Conservation (phyloP, 2,329 filamentous ascomycete genomes). For the Zymoseptoria brevis region DNA sequence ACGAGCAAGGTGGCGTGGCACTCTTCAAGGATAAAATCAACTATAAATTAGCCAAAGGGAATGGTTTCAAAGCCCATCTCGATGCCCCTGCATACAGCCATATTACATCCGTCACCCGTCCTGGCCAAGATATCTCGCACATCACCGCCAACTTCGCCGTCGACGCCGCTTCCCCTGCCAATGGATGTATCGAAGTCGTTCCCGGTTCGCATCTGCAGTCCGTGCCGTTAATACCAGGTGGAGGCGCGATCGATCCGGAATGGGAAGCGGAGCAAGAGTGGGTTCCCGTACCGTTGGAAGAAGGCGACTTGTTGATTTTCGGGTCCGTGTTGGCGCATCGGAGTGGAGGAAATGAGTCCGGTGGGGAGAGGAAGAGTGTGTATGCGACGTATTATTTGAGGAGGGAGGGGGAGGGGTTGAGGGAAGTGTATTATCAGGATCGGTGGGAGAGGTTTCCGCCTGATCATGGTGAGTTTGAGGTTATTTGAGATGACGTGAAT, state of each 20-base stretch:
- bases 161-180: slow-evolving; percentile 30
- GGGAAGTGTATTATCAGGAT: slow-evolving; percentile 37
- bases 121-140: slow-evolving; percentile 32
- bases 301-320: slow-evolving; percentile 34
- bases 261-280: slow-evolving; percentile 33
- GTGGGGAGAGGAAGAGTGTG: slow-evolving; percentile 31
- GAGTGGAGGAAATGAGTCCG: slow-evolving; percentile 31
- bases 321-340: slow-evolving; percentile 36
- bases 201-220: slow-evolving; percentile 32
- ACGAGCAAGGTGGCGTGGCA: slow-evolving; percentile 30
- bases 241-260: slow-evolving; percentile 29
- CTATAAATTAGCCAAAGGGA: slow-evolving; percentile 36
- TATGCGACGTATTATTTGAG: slow-evolving; percentile 39
- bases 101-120: slow-evolving; percentile 13
- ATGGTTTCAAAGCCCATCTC: slow-evolving; percentile 36
- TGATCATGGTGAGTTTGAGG: slow-evolving; percentile 27
- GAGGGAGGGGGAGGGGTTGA: slow-evolving; percentile 33
- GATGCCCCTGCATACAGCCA: slow-evolving; percentile 38
- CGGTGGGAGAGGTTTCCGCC: slow-evolving; percentile 35
- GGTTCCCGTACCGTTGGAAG: slow-evolving; percentile 29
- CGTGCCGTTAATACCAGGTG: slow-evolving; percentile 26
- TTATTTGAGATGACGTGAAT: no score
- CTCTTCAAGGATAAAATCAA: slow-evolving; percentile 41
- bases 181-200: slow-evolving; percentile 37
- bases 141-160: slow-evolving; percentile 35